These are phyloP conservation scores for Pyrenochaeta sp. DNA, from an alignment of 2,329 filamentous ascomycete genomes.

Conservation along the genomic window DNA sequence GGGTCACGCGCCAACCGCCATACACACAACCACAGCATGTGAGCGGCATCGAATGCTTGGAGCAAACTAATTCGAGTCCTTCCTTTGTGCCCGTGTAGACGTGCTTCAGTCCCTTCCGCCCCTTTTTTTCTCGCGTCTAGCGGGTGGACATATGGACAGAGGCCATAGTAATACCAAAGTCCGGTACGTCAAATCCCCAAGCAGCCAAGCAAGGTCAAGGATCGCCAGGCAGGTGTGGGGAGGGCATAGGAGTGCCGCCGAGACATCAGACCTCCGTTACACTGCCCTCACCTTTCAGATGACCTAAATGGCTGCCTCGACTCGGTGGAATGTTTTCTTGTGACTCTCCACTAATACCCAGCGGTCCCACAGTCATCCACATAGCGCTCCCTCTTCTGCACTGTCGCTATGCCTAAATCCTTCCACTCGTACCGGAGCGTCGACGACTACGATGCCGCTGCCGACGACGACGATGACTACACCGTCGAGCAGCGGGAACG, in stretches of 20 bases:
- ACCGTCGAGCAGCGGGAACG: constrained; percentile 39
- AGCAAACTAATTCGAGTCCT: neutral
- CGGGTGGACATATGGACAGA: no score
- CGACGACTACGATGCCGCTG: constrained; percentile 42
- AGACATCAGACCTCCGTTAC: constrained; percentile 25
- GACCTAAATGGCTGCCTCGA: constrained; percentile 27
- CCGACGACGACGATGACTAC: constrained; percentile 45
- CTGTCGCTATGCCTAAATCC: constrained; percentile 44
- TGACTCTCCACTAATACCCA: constrained; percentile 17
- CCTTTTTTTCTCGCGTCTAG: no score
- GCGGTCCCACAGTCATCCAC: constrained; percentile 7
- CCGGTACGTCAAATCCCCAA: constrained; percentile 8
- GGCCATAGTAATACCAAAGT: no score
- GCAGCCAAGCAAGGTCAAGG: constrained; percentile 8
- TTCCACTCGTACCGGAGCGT: constrained; percentile 46
- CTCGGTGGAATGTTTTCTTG: constrained; percentile 15
- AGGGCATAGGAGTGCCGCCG: constrained; percentile 16
- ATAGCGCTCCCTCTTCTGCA: constrained; percentile 8
- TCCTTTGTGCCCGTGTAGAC: neutral
- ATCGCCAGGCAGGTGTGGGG: constrained; percentile 17
- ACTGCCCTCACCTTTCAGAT: constrained; percentile 33
- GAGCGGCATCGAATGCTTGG: neutral
- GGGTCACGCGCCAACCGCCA: constrained; percentile 18
- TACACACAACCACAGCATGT: neutral
- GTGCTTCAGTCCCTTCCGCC: no score